Evolutionary conservation across 805 yeast species (phyloP), one percentile per base, ranked within the genome.

Genomic region (Helenozyma baotianmanensis): DNA sequence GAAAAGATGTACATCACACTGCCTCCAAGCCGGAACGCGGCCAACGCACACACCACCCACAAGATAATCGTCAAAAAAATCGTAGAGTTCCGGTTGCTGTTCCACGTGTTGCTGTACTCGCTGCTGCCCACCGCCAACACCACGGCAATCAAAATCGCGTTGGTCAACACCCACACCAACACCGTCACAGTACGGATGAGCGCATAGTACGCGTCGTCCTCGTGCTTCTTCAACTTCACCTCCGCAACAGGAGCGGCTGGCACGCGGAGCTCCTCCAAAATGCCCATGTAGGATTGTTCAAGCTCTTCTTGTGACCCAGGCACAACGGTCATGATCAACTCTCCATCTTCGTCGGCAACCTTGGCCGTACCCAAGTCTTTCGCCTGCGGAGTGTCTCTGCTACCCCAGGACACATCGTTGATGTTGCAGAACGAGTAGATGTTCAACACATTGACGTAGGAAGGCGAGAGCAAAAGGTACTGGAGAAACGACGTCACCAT

Each of bases 321-420:
- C 21, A 53, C 66, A 27, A 63, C 56, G 11, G 48, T 43, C 58
- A 62, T 62, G 27, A 67, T 62, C 47, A 67, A 51, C 34, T 62
- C 63, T 8, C 48, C 50, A 35, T 62, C 65, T 33, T 57, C 60
- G 32, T 62, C 60, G 2, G 58, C 70, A 3, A 85, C 54, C 49
- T 81, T 84, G 15, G 95, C 96, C 27, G 81, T 78, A 39, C 97
- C 97, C 48, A 92, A 69, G 57, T 74, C 95, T 61, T 67, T 75
- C 53, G 67, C 77, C 31, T 47, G 48, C 9, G 76, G 78, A 31
- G 80, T 86, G 29, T 95, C 96, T 57, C 89, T 86, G 4, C 96
- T 90, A 56, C 97, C 97, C 97, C 97, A 90, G 6, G 96, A 84
- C 29, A 90, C 80, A 65, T 90, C 98, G 58, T 90, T 96, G 40